A percentile compares a stretch with the other conserved stretches of the same genome.
Evolutionary conservation across 306 rosid species (phyloP).

Genomic region (Vicia villosa): DNA sequence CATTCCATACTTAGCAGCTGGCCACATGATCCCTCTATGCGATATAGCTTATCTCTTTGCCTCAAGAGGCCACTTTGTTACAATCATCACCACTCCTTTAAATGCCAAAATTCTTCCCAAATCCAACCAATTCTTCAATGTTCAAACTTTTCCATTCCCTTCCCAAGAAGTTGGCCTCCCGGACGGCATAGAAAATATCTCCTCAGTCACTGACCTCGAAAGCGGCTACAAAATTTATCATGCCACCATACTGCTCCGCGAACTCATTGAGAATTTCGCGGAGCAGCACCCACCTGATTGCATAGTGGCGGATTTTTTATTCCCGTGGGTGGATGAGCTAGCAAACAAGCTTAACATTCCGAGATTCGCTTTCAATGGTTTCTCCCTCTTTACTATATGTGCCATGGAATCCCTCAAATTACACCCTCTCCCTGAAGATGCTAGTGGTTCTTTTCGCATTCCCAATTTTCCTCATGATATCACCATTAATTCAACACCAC

Average conservation of each 20-base stretch:
- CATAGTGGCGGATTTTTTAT: constrained; percentile 27
- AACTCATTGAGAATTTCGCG: constrained; percentile 15
- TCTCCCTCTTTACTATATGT: constrained; percentile 36
- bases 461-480: constrained; percentile 37
- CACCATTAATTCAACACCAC: constrained; percentile 30
- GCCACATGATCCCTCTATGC: constrained; percentile 47
- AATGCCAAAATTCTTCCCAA: constrained; percentile 26
- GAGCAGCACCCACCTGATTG: constrained; percentile 43
- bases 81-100: constrained; percentile 47
- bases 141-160: constrained; percentile 33
- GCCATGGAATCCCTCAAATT: constrained; percentile 28
- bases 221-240: not conserved
- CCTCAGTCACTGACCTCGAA: not conserved
- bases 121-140: not conserved
- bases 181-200: constrained; percentile 15
- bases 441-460: not conserved
- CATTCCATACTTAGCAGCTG: constrained; percentile 46
- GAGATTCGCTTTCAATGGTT: constrained; percentile 37
- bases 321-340: constrained; percentile 40
- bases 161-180: constrained; percentile 43
- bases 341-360: constrained; percentile 31
- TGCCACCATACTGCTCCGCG: constrained; percentile 22
- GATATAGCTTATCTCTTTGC: constrained; percentile 46
- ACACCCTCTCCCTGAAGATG: not conserved
- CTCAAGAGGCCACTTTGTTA: constrained; percentile 40